phyloP scores from a whole-genome alignment of 768 basidiomycete species.

The Lactarius hengduanensis region DNA sequence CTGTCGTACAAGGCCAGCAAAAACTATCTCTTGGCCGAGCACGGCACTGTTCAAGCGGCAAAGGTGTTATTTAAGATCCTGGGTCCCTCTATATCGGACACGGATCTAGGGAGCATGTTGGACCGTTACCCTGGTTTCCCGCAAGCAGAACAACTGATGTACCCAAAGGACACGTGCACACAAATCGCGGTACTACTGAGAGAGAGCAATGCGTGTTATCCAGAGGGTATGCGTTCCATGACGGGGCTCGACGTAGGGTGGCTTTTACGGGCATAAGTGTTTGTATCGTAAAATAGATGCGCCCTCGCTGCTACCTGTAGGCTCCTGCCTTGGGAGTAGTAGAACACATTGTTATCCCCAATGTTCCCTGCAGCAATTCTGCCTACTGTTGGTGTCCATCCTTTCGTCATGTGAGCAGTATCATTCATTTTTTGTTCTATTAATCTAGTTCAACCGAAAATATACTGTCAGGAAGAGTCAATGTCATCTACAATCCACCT shows the following conservation, averaged over 20 bases:
- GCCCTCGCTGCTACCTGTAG: neutral
- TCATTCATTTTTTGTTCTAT: no score
- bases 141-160: slow-evolving; percentile 84
- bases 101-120: slow-evolving; percentile 57
- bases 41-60: slow-evolving; percentile 62
- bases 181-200: slow-evolving; percentile 65
- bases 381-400: no score
- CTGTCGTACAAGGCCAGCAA: slow-evolving; percentile 66
- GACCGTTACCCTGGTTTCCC: slow-evolving; percentile 78
- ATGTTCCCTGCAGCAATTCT: no score
- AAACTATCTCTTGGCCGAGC: slow-evolving; percentile 58
- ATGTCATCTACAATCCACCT: neutral
- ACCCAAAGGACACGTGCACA: slow-evolving; percentile 76
- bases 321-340: no score
- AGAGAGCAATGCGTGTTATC: slow-evolving; percentile 78
- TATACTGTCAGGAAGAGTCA: no score
- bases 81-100: slow-evolving; percentile 51
- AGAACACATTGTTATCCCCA: neutral
- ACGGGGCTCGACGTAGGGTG: slow-evolving; percentile 82
- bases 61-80: slow-evolving; percentile 86
- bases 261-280: slow-evolving; percentile 44
- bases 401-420: no score
- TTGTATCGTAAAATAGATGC: neutral
- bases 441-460: no score
- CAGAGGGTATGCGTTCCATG: slow-evolving; percentile 72